Evolutionary conservation across 495 filamentous ascomycete genomes (phyloP).

Genomic region (Xylaria sp.): DNA sequence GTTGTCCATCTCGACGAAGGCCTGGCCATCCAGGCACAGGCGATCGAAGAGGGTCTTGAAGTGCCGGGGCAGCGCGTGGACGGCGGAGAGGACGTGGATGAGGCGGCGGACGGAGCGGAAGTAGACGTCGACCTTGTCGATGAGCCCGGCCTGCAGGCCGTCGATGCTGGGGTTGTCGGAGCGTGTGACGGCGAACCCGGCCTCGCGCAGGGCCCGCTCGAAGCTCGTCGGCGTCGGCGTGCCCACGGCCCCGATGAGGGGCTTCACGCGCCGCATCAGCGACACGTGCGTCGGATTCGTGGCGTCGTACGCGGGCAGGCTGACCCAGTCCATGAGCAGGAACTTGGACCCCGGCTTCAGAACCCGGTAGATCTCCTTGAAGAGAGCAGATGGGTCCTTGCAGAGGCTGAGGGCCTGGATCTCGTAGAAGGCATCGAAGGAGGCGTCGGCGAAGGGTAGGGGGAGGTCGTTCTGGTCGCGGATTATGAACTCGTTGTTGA

Average conservation of each 20-base stretch:
- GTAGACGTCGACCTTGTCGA: slow-evolving; percentile 66
- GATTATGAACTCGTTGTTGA: slow-evolving; percentile 61
- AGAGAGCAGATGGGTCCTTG: slow-evolving; percentile 60
- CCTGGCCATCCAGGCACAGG: slow-evolving; percentile 65
- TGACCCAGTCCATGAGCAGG: slow-evolving; percentile 66
- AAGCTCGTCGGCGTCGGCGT: slow-evolving; percentile 64
- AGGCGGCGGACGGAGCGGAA: slow-evolving; percentile 64
- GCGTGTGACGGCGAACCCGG: slow-evolving; percentile 60
- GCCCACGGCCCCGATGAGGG: slow-evolving; percentile 67
- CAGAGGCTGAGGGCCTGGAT: slow-evolving; percentile 68
- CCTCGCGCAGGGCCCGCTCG: slow-evolving; percentile 57
- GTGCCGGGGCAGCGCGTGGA: slow-evolving; percentile 61
- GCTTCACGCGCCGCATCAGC: slow-evolving; percentile 68
- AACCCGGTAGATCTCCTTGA: slow-evolving; percentile 62
- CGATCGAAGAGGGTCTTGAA: slow-evolving; percentile 70
- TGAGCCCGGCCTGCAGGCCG: slow-evolving; percentile 64
- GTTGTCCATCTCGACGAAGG: slow-evolving; percentile 68
- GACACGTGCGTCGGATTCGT: slow-evolving; percentile 60
- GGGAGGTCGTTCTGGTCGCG: slow-evolving; percentile 67
- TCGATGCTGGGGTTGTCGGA: slow-evolving; percentile 66
- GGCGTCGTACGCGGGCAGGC: slow-evolving; percentile 61
- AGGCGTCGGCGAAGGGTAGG: slow-evolving; percentile 61
- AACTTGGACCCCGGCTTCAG: slow-evolving; percentile 65
- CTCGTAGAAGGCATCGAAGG: slow-evolving; percentile 70
- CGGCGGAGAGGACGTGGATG: slow-evolving; percentile 60